Percentiles rank a stretch among this genome's conserved stretches.
Conservation (phyloP, 306 rosid species). For the Dicorynia guianensis region DNA sequence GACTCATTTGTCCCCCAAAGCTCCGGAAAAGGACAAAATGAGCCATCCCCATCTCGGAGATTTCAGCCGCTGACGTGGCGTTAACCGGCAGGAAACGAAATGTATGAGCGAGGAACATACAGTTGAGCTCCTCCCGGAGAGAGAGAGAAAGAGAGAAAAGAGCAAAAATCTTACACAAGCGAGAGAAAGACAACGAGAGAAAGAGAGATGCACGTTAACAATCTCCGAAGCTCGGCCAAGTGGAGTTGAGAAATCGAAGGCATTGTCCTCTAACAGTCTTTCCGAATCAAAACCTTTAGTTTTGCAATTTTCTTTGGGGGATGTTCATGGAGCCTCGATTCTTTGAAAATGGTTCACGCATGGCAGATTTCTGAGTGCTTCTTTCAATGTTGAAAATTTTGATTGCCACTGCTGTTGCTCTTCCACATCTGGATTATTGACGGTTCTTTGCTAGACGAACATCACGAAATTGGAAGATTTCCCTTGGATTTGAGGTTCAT, state of each 20-base stretch:
- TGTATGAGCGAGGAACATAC: slow-evolving; percentile 28
- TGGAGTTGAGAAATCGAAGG: not conserved
- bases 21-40: slow-evolving; percentile 33
- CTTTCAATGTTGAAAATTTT: slow-evolving; percentile 44
- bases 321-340: slow-evolving; percentile 29
- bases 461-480: not conserved
- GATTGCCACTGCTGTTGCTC: slow-evolving; percentile 5
- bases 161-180: not conserved
- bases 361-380: slow-evolving; percentile 21
- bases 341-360: slow-evolving; percentile 20
- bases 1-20: slow-evolving; percentile 16
- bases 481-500: slow-evolving; percentile 25
- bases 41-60: slow-evolving; percentile 43
- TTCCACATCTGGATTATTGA: not conserved
- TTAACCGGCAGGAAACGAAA: slow-evolving; percentile 6
- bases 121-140: not conserved
- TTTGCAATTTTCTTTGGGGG: not conserved
- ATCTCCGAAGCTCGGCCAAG: slow-evolving; percentile 18
- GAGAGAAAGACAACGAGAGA: slow-evolving; percentile 30
- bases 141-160: not conserved
- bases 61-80: slow-evolving; percentile 50
- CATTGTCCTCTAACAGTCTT: slow-evolving; percentile 34
- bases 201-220: slow-evolving; percentile 45
- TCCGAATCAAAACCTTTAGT: slow-evolving; percentile 5
- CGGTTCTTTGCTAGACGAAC: not conserved